Conservation (phyloP, 768 basidiomycete genomes). For the Gelatoporia subvermispora region DNA sequence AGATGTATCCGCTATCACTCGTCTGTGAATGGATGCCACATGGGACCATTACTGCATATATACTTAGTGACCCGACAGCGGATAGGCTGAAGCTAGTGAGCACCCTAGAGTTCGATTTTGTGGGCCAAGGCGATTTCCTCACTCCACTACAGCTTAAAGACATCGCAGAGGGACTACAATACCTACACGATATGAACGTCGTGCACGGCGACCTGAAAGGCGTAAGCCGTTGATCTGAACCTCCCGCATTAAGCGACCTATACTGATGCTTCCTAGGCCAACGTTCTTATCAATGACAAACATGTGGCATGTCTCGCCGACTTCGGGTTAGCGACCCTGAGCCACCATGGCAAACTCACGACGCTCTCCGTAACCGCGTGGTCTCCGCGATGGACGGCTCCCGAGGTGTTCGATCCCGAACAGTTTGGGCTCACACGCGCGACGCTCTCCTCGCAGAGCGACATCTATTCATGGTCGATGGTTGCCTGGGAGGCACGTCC, state of each 20-base stretch:
- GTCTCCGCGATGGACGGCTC: not conserved
- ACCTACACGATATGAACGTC: not conserved
- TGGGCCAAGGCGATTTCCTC: not conserved
- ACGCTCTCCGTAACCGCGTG: not conserved
- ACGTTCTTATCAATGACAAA: not conserved
- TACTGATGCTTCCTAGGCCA: not conserved
- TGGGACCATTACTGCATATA: not conserved
- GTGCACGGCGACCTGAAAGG: constrained; percentile 2
- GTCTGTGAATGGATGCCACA: not conserved
- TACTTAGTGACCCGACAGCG: not conserved
- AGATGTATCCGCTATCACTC: not conserved
- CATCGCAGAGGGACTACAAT: not conserved
- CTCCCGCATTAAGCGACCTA: not conserved
- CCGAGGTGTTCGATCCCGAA: constrained; percentile 1
- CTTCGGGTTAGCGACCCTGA: constrained; percentile 1
- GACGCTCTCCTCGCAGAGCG: not conserved
- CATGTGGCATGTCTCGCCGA: not conserved
- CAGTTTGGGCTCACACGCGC: not conserved
- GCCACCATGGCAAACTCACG: not conserved
- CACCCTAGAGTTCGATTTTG: not conserved
- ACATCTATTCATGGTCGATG: not conserved
- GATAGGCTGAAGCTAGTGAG: constrained; percentile 1
- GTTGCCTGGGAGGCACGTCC: not conserved
- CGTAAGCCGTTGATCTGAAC: not conserved
- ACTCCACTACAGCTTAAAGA: not conserved